Percentiles rank a stretch among this genome's conserved stretches.
These are phyloP conservation scores for Termitomyces sp. DNA, from an alignment of 768 basidiomycete species.

Conservation along the genomic window DNA sequence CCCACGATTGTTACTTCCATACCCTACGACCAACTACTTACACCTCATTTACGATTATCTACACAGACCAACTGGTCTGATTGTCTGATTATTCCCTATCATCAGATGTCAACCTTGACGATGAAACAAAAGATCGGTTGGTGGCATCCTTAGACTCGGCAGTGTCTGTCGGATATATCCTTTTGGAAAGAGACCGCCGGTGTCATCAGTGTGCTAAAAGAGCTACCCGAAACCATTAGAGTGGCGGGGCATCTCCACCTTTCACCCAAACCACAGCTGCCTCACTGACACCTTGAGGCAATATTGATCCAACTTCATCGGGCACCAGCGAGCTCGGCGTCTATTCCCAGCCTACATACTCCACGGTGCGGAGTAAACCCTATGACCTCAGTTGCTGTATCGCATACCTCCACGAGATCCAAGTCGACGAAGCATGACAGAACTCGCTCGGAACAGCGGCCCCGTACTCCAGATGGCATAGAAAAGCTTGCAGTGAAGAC, in stretches of 20 bases:
- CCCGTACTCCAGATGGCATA: conserved; percentile 4
- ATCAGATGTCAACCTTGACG: conserved; percentile 1
- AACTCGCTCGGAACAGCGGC: neutral
- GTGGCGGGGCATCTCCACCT: conserved; percentile 16
- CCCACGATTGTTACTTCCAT: conserved; percentile 14
- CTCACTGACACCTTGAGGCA: conserved; percentile 25
- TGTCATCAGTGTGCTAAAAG: conserved; percentile 10
- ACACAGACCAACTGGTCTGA: conserved; percentile 11
- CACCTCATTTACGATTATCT: conserved; percentile 14
- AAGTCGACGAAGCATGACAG: conserved; percentile 16
- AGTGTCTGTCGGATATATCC: conserved; percentile 11
- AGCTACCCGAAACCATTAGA: conserved; percentile 9
- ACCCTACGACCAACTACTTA: conserved; percentile 19
- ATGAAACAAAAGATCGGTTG: conserved; percentile 15
- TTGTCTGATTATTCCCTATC: conserved; percentile 4
- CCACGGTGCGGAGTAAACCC: neutral
- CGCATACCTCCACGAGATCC: conserved; percentile 18
- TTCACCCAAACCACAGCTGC: conserved; percentile 18
- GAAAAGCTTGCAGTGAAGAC: conserved; percentile 19
- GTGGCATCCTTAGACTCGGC: conserved; percentile 12
- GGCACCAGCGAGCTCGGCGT: neutral
- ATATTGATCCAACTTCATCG: conserved; percentile 15
- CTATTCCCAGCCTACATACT: neutral
- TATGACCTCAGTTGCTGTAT: conserved; percentile 20
- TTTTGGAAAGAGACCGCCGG: conserved; percentile 9